Base-by-base conservation (phyloP, 2,329 filamentous ascomycete species). In the Ophiostoma perfectum region DNA sequence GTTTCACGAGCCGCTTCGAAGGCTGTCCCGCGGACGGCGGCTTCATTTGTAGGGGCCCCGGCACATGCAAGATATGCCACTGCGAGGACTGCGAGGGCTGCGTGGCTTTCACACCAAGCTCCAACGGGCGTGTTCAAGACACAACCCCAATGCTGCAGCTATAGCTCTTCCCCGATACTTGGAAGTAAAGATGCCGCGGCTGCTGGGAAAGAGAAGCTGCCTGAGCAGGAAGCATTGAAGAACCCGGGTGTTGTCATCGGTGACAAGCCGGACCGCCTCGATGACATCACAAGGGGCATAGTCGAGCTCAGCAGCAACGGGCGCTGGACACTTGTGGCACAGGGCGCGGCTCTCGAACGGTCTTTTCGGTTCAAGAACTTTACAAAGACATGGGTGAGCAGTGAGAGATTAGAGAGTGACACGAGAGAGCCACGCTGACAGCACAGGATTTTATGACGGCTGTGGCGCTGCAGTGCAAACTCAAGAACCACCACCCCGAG, bases 361-460 rank as follows among this genome's bases (percentile, higher is more conserved):
- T 80, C 78, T 67, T 88, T 89, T 75, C 84, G 80, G 74, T 90
- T 90, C 74, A 87, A 86, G 78, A 87, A 81, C 1, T 90, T 89
- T 75, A 81, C 83, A 47, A 88, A 86, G 79, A 85, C 86, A 7
- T 89, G 87, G 87, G 86, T 88, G 72, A 70, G 82, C 80, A 39
- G 55, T 6, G 14, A 8, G 8, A 14, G 11, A 18, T 18, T 18
- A 12, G n/a, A 16, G 11, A 14, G 12, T 14, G 16, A 65, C 63
- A 47, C 27, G n/a, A n/a, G 27, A 27, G 27, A 27, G 27, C 6
- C 3, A 64, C 11, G 11, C 68, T 69, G 11, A 69, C 69, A 9
- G 16, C 16, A 1, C 70, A 90, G 88, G 87, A 88, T 71, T 92
- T 92, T 78, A 91, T 92, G 89, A 89, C 88, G n/a, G 82, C 82